These are phyloP conservation scores for Olyra latifolia DNA, from an alignment of 176 grass and related monocot genomes.

Conservation along the genomic window DNA sequence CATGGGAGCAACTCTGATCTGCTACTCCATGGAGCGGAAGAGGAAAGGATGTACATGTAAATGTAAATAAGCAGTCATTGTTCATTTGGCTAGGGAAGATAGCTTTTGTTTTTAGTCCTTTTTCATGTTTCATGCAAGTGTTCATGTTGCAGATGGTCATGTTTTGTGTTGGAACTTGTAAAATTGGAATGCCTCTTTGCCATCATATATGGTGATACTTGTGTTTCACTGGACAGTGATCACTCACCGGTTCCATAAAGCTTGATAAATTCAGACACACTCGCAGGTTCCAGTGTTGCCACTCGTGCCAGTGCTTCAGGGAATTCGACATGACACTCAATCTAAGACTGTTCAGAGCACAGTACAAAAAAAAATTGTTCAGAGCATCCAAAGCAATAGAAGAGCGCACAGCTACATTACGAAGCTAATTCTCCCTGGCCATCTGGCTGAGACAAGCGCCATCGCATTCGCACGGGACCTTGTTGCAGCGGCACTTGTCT, in stretches of 20 bases:
- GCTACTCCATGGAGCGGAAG: neutral
- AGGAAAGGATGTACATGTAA: neutral
- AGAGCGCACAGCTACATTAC: no score
- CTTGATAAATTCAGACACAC: neutral
- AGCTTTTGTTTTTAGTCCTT: neutral
- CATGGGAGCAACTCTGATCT: neutral
- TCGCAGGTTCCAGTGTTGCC: neutral
- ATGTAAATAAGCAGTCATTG: conserved; percentile 17
- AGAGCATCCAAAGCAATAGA: no score
- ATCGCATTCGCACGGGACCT: neutral
- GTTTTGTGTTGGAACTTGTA: neutral
- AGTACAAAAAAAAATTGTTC: no score
- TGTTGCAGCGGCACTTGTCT: neutral
- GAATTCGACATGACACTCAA: neutral
- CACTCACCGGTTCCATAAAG: neutral
- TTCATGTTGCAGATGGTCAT: neutral
- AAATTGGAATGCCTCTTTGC: neutral
- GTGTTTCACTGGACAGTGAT: neutral
- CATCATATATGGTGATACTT: conserved; percentile 3
- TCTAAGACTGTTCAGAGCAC: neutral
- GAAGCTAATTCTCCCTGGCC: neutral
- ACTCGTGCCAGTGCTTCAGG: neutral
- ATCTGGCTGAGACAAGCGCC: neutral
- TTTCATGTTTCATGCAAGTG: no score
- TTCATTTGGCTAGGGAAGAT: neutral